Evolutionary conservation across 2,329 filamentous ascomycete genomes (phyloP).

Genomic region (Ascochyta pisi): DNA sequence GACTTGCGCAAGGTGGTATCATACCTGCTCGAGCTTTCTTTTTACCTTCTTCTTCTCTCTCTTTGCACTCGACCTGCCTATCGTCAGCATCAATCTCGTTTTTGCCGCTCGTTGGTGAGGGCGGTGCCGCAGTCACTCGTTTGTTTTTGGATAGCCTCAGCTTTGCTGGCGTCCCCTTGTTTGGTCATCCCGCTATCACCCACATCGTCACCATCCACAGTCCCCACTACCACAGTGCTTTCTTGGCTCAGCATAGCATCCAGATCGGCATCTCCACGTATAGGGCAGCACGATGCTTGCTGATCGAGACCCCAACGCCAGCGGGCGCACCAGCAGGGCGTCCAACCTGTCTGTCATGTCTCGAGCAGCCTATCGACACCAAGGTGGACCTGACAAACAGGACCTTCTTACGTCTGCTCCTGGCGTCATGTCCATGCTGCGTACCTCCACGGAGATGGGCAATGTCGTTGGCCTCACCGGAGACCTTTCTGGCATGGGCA

Average conservation of each 20-base stretch:
- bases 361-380: constrained; percentile 40
- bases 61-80: constrained; percentile 11
- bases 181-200: constrained; percentile 26
- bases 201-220: constrained; percentile 22
- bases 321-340: constrained; percentile 56
- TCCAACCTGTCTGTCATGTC: constrained; percentile 54
- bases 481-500: constrained; percentile 47
- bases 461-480: constrained; percentile 52
- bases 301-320: constrained; percentile 54
- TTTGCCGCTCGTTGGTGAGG: constrained; percentile 23
- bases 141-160: constrained; percentile 30
- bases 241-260: not conserved
- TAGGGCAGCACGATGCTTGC: constrained; percentile 51
- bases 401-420: constrained; percentile 45
- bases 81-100: constrained; percentile 25
- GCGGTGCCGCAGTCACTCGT: constrained; percentile 22
- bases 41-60: not conserved
- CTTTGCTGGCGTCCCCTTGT: constrained; percentile 26
- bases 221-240: constrained; percentile 11
- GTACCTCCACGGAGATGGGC: constrained; percentile 57
- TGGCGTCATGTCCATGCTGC: constrained; percentile 58
- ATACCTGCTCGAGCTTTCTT: not conserved
- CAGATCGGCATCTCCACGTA: not conserved
- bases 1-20: not conserved
- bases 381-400: constrained; percentile 34